Base-by-base conservation (phyloP, 345 rosid species). In the Populus pruinosa region DNA sequence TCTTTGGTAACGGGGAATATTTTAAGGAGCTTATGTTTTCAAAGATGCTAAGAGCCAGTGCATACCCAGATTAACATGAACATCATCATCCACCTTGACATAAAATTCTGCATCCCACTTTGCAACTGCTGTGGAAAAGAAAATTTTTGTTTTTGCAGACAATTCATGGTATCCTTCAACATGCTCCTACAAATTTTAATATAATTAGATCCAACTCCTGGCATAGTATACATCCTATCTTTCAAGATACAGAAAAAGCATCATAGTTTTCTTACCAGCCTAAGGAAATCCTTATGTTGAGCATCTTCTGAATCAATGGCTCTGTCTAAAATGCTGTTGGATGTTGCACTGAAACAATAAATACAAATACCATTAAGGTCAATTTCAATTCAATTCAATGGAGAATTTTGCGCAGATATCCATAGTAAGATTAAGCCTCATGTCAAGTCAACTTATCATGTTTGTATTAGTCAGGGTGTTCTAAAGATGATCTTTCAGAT, bases 161-260 rank as follows among this genome's bases (percentile, higher is more conserved):
- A 96, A 86, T 83, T 94, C 98, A 41, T 92, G 99, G 83, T 96
- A 96, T 67, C 99, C 99, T 90, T 96, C 99, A 71, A 92, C 92
- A 65, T 96, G 99, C 73, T 91, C 96, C 99, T 96, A 77, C 72
- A 81, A 77, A 80, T 70, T 61, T 20, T 31, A 78, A 49, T 65
- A 73, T 43, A 78, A 38, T 73, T 69, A 36, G 50, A 80, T 0
- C 59, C 43, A 44, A 63, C 4, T 31, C 41, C 25, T 17, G 13
- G 36, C 35, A n/a, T 44, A 41, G 2, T 50, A 13, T 9, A 13
- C 6, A 20, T 8, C 27, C 14, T 5, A 55, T 20, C 43, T 71
- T 39, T 41, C 5, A 35, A 61, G 13, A 36, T 17, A 41, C 39
- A 56, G 18, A 55, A 56, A 50, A 69, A 18, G 5, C 17, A 21